Evolutionary conservation across 805 yeast genomes (phyloP), one percentile per base, ranked within the genome.

Genomic region (Schwanniomyces sp.): DNA sequence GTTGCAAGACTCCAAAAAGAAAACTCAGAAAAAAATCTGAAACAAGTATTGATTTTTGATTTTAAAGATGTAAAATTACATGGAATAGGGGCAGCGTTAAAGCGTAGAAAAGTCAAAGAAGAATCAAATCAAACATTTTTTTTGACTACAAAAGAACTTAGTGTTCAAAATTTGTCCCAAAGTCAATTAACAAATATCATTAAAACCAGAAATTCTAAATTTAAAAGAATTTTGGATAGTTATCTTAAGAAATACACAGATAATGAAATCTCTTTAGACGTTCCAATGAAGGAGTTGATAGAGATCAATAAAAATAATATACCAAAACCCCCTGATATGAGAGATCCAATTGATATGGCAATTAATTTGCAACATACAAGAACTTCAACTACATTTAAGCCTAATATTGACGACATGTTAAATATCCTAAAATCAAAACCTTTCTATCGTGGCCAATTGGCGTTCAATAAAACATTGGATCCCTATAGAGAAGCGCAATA

Each of bases 31-130:
- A 11, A 60, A 56, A 61, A 59, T 9, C 62, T 72, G 0, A 72
- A 75, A 17, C 91, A 85, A 52, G 57, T 88, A 7, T 69, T 91
- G 25, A 72, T 88, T 1, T 86, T 91, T 59, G 91, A 86, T 53
- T 88, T 91, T 62, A 74, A 81, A 14, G 96, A 91, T 62, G 88
- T 86, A 11, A 57, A 78, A 71, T 56, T 80, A 69, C 53, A 80
- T 74, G 72, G 78, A 69, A 37, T 78, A 63, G 67, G 70, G 0
- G 61, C 70, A 5, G 53, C 55, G 0, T 45, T 63, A 14, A 62
- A 52, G 18, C 42, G 53, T 40, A 39, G 43, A 11, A 44, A 47
- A 30, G 45, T 41, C 6, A 49, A 34, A 29, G 50, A 48, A 28
- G 40, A 51, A n/a, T 44, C 46, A 17, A 41, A 41, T 12, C 54